Evolutionary conservation across 345 rosid genomes (phyloP), one percentile per base, ranked within the genome.

Genomic region (Eucalyptus curtisii): DNA sequence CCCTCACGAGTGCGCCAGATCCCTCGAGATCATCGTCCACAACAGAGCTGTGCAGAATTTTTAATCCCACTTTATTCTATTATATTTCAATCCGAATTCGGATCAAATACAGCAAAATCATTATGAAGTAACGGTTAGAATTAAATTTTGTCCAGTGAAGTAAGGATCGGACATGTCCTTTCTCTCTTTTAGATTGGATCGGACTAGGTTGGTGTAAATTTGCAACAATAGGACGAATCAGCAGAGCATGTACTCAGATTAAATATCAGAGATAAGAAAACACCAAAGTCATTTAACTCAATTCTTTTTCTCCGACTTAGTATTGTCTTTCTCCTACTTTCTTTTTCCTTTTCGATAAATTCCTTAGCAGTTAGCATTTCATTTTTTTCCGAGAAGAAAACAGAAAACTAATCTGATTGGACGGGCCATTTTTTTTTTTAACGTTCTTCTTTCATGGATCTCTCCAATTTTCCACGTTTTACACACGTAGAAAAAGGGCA

Each of bases 71-170:
- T 1, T 7, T 52, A 52, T 7, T 19, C 0, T 19, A 52, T 52
- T 52, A 7, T 7, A 52, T 52, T 19, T 52, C 24, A 6, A 7
- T 7, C 0, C 0, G 0, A 52, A 52, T 52, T 52, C 1, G 2
- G 0, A 19, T 8, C 57, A 19, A 52, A 52, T 52, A 8, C 25
- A 3, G 0, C 4, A 0, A 52, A 52, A 52, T 19, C 10, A 3
- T 19, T 52, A 52, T 52, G 25, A 52, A 52, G 57, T 8, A 52
- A 19, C 25, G 2, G 5, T 52, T 20, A 0, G 57, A 52, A 20
- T 52, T 52, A 52, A 52, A 52, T 52, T 52, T 20, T 52, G 8
- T 52, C 10, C 57, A 52, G 0, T 52, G 13, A 25, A 59, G 66
- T 59, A 11, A 25, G 66, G 31, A 59, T 27, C 4, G 31, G 66